These are phyloP conservation scores for Mycena vulgaris DNA, from an alignment of 768 basidiomycete species.

Conservation along the genomic window DNA sequence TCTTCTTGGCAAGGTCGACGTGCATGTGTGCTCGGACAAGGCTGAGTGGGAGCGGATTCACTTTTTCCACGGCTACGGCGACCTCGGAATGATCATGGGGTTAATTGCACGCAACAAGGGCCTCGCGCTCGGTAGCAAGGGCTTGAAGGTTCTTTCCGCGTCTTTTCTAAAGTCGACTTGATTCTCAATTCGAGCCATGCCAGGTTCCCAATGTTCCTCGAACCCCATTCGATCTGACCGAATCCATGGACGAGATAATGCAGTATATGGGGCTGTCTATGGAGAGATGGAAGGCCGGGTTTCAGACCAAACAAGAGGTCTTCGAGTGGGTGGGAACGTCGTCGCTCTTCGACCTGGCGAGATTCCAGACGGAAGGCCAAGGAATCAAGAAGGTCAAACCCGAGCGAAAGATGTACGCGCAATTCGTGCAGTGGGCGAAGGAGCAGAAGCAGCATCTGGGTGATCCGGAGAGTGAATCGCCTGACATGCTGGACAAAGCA, in stretches of 20 bases:
- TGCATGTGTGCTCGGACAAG: constrained; percentile 68
- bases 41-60: constrained; percentile 65
- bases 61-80: constrained; percentile 78
- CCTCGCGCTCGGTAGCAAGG: constrained; percentile 65
- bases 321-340: constrained; percentile 74
- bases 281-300: constrained; percentile 67
- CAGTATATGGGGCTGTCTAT: constrained; percentile 72
- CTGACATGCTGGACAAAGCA: constrained; percentile 40
- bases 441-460: constrained; percentile 32
- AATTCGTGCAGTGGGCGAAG: constrained; percentile 69
- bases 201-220: constrained; percentile 59
- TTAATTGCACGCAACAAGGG: constrained; percentile 68
- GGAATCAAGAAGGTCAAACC: constrained; percentile 60
- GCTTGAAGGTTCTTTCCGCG: constrained; percentile 66
- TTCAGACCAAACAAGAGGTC: constrained; percentile 64
- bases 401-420: constrained; percentile 70
- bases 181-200: not conserved
- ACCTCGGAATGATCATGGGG: constrained; percentile 80
- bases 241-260: constrained; percentile 65
- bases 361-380: constrained; percentile 53
- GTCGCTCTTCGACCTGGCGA: constrained; percentile 64
- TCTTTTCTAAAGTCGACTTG: not conserved
- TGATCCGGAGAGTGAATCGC: constrained; percentile 16
- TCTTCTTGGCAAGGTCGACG: constrained; percentile 65
- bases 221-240: constrained; percentile 66